These are phyloP conservation scores for Monotropa hypopitys DNA, from an alignment of 179 eudicot species.

Conservation along the genomic window DNA sequence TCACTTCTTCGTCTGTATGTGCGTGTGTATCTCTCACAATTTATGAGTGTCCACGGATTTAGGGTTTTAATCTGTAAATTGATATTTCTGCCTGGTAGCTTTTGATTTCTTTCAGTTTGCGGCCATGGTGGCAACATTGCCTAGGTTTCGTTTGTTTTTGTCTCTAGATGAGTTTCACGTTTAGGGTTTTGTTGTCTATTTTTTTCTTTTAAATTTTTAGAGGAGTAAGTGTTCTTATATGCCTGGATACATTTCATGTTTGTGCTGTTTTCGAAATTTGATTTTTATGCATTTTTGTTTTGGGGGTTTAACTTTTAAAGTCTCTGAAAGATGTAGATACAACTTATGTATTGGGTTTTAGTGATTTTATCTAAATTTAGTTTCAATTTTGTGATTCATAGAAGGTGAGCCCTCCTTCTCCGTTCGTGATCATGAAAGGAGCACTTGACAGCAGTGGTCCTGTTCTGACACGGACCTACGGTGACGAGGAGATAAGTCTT, in stretches of 20 bases:
- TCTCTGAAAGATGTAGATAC: not conserved
- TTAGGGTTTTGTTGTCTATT: not conserved
- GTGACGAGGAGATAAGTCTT: constrained; percentile 62
- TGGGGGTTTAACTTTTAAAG: not conserved
- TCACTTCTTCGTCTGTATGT: not conserved
- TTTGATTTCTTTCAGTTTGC: not conserved
- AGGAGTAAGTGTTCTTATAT: not conserved
- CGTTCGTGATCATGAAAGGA: constrained; percentile 59
- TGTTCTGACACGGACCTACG: constrained; percentile 42
- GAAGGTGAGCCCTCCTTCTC: constrained; percentile 68
- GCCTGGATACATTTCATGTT: not conserved
- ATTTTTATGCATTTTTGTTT: not conserved
- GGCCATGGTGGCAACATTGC: not conserved
- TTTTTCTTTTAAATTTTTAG: not conserved
- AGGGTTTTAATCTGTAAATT: not conserved
- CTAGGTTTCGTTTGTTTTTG: no score
- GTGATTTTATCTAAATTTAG: not conserved
- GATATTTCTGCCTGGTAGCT: not conserved
- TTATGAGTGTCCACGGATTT: not conserved
- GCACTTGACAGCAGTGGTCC: constrained; percentile 63
- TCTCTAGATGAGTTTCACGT: not conserved
- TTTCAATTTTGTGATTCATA: constrained; percentile 15
- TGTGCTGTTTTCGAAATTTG: not conserved
- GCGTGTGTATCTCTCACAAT: not conserved
- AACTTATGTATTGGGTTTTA: not conserved